phyloP scores from a whole-genome alignment of 495 filamentous ascomycete genomes.

The Recurvomyces mirabilis region DNA sequence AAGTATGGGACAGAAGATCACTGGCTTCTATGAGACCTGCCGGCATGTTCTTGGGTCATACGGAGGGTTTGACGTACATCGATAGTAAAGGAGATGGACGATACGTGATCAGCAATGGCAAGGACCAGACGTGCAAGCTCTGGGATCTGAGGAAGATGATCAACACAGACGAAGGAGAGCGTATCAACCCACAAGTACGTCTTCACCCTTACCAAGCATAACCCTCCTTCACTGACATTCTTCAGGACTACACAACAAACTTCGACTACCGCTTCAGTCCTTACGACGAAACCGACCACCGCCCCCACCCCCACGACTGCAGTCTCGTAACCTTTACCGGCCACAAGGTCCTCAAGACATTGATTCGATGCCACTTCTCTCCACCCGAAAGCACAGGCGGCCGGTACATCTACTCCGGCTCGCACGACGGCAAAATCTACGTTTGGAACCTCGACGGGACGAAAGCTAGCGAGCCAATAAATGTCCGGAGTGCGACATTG shows the following conservation, averaged over 20 bases:
- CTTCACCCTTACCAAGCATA: background rate
- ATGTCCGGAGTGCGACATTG: conserved; percentile 58
- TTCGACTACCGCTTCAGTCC: conserved; percentile 80
- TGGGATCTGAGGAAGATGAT: conserved; percentile 89
- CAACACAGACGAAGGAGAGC: conserved; percentile 51
- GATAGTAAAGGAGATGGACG: conserved; percentile 94
- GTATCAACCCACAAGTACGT: conserved; percentile 31
- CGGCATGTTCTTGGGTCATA: conserved; percentile 87
- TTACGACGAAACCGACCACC: conserved; percentile 58
- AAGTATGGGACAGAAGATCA: conserved; percentile 90
- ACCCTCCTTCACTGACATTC: background rate
- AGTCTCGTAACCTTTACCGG: conserved; percentile 88
- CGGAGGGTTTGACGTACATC: conserved; percentile 87
- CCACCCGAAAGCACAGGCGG: conserved; percentile 80
- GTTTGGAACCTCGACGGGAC: conserved; percentile 94
- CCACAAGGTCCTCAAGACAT: conserved; percentile 73
- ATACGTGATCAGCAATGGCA: conserved; percentile 87
- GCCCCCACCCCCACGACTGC: conserved; percentile 74
- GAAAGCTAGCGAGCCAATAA: conserved; percentile 56
- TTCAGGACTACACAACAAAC: conserved; percentile 43
- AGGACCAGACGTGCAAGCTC: conserved; percentile 94
- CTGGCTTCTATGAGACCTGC: conserved; percentile 81
- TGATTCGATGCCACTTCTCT: conserved; percentile 94
- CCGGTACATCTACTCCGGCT: conserved; percentile 85
- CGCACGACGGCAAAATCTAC: conserved; percentile 75